A percentile compares a stretch with the other conserved stretches of the same genome.
Conservation (phyloP, 2,329 filamentous ascomycete genomes). For the Cladorrhinum sp. region DNA sequence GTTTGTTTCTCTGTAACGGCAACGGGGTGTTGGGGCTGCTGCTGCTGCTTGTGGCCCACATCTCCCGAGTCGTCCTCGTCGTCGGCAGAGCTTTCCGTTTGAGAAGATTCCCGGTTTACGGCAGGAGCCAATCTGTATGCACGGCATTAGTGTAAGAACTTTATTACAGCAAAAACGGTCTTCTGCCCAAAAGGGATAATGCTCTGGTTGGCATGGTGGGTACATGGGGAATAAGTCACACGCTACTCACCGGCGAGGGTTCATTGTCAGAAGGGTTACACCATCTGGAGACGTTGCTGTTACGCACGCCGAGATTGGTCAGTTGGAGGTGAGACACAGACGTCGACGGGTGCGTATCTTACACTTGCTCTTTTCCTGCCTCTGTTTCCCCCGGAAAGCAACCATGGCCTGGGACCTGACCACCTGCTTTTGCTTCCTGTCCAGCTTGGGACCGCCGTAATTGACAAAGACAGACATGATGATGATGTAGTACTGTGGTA, state of each 20-base stretch:
- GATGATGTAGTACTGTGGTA: too few relatives aligned
- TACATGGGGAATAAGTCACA: neutral
- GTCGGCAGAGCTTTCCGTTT: neutral
- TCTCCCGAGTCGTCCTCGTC: neutral
- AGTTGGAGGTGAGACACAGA: neutral
- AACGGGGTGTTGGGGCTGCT: neutral
- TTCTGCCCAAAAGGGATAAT: neutral
- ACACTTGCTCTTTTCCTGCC: neutral
- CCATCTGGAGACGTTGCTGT: neutral
- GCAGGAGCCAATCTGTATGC: neutral
- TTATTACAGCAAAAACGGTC: too few relatives aligned
- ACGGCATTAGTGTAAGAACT: neutral
- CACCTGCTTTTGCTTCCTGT: constrained; percentile 9
- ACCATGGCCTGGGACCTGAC: constrained; percentile 13
- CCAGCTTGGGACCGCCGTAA: constrained; percentile 12
- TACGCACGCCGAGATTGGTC: neutral
- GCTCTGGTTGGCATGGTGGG: too few relatives aligned
- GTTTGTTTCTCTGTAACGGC: neutral
- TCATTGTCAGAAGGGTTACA: neutral
- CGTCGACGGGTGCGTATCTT: neutral
- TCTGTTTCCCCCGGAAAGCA: constrained; percentile 8
- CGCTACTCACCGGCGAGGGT: constrained; percentile 1
- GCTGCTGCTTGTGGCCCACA: neutral
- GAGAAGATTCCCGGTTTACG: neutral
- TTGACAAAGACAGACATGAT: constrained; percentile 14